Base-by-base conservation (phyloP, 2,329 filamentous ascomycete species). In the Fusarium sarcochroum region DNA sequence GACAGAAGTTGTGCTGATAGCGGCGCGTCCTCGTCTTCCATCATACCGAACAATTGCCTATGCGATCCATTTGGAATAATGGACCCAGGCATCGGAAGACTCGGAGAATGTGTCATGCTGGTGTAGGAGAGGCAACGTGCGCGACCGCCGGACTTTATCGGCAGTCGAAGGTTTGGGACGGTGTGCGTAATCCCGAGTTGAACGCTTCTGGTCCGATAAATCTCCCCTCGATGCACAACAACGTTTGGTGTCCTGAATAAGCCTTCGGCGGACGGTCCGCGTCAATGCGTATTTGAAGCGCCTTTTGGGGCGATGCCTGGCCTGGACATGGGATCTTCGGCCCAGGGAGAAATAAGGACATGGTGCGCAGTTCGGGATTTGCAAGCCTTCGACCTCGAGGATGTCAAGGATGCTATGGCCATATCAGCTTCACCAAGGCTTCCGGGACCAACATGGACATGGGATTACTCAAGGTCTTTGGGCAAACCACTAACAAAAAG, bases 401-500 rank as follows among this genome's bases (percentile, higher is more conserved):
- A 20, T 11, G 32, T 30, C 34, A 20, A 49, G 9, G n/a, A 45
- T 37, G n/a, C 30, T 17, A 13, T 20, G 58, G 45, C 35, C 37
- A 44, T 35, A 42, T 41, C 48, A 14, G 49, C 23, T 38, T 23
- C 46, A 34, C 15, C 18, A 30, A n/a, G 18, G 21, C 14, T 37
- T 20, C 38, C 34, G n/a, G 42, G 52, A 41, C 30, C 47, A 52
- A 30, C 34, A 41, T 23, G 51, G 48, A 68, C 37, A 21, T 20
- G 13, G 40, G 35, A 40, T 32, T 35, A 27, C 30, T 46, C 20
- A 37, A 13, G 18, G 21, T 15, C 18, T 14, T 30, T 7, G 10
- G 56, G 30, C 34, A 54, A 18, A 55, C 44, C 58, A 56, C 76
- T 79, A 68, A 79, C 64, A 25, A 23, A 37, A n/a, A 17, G 4